Base-by-base conservation (phyloP, 2,329 filamentous ascomycete genomes). In the Macroventuria anomochaeta region DNA sequence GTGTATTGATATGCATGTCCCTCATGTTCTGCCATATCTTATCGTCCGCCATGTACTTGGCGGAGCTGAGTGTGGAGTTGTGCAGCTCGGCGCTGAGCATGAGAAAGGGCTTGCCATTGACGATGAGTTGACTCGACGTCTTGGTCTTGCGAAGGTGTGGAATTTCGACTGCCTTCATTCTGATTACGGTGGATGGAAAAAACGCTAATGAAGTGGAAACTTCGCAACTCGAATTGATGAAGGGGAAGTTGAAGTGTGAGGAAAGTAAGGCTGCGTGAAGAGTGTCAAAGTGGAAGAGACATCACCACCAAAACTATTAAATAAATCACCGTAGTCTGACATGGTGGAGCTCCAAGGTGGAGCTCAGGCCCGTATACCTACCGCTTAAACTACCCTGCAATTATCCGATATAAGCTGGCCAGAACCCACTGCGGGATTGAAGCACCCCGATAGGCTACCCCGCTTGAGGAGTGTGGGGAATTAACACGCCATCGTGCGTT, bases 21-120 rank as follows among this genome's bases (percentile, higher is more conserved):
- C 66, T 67, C 56, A 81, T 66, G 41, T 77, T 78, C 26, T 72
- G 69, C 77, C 78, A 81, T 6, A 75, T 59, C 23, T 61, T 61
- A 36, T 61, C 65, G 7, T 72, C 67, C 13, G 69, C 61, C 78
- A 81, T 81, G 52, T 76, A 80, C 38, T 72, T 67, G 7, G 75
- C 70, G 5, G 76, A 80, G 7, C 72, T 76, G 39, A 81, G 67
- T 1, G 77, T 78, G 0, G 79, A 81, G 58, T 81, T 81, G 48
- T 81, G 79, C 31, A 80, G 64, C 65, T 81, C 77, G 8, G 65
- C 78, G n/a, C 68, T 75, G 5, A 78, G 69, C 55, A 79, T 75
- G 29, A 80, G 74, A 46, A 78, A 79, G 0, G 77, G 78, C 25
- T 76, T 63, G 55, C 74, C 77, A 64, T 80, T 58, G 55, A 80